Evolutionary conservation across 2,329 filamentous ascomycete genomes (phyloP).

Genomic region (Raffaelea albimanens): DNA sequence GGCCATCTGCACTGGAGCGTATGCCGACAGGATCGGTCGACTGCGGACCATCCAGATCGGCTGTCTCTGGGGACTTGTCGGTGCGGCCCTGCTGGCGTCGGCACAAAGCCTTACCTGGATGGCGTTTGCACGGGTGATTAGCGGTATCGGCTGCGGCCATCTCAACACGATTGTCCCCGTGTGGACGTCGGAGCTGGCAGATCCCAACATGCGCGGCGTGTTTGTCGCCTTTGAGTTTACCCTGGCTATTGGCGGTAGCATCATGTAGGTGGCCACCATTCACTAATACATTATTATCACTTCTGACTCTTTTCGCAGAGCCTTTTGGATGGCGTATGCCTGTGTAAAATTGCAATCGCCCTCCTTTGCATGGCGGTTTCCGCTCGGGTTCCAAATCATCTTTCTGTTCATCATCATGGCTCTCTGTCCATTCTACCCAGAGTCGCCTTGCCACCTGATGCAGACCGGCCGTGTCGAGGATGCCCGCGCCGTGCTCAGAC

Average conservation of each 20-base stretch:
- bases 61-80: background rate
- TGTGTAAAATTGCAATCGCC: constrained; percentile 20
- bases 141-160: background rate
- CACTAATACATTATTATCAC: background rate
- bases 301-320: background rate
- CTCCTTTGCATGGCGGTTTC: constrained; percentile 26
- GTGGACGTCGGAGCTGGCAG: constrained; percentile 1
- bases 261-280: background rate
- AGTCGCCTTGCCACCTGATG: constrained; percentile 42
- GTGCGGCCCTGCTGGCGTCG: background rate
- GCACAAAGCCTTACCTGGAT: background rate
- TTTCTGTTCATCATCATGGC: constrained; percentile 25
- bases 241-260: background rate
- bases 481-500: constrained; percentile 38
- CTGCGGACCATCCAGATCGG: background rate
- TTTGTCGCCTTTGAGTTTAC: background rate
- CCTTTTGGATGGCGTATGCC: constrained; percentile 32
- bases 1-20: background rate
- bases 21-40: background rate
- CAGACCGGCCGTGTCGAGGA: constrained; percentile 44
- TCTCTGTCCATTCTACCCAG: constrained; percentile 25
- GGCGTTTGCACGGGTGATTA: background rate
- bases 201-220: constrained; percentile 1
- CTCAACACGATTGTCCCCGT: background rate
- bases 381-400: constrained; percentile 25